A percentile compares a stretch with the other conserved stretches of the same genome.
Conservation (phyloP, 2,329 filamentous ascomycete genomes). For the Scopulariopsis brevicaulis region DNA sequence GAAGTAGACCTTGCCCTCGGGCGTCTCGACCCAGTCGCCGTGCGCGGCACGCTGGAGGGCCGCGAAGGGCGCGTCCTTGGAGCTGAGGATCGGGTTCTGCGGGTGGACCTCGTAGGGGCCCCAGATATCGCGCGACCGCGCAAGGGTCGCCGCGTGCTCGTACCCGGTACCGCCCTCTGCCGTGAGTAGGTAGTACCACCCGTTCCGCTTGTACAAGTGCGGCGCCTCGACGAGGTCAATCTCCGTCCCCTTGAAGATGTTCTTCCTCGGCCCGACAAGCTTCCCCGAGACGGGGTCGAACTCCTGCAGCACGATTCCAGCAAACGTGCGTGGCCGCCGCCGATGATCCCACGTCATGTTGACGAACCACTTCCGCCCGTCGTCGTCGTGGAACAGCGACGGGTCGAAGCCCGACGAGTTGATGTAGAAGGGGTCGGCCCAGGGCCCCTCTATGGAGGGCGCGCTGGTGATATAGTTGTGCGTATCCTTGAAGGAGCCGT, state of each 20-base stretch:
- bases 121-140: constrained; percentile 38
- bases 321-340: constrained; percentile 33
- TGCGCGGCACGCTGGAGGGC: constrained; percentile 41
- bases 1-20: constrained; percentile 38
- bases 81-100: constrained; percentile 42
- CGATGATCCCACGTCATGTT: constrained; percentile 48
- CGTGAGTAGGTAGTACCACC: constrained; percentile 48
- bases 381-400: constrained; percentile 44
- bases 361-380: constrained; percentile 43
- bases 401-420: constrained; percentile 55
- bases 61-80: constrained; percentile 34
- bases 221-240: constrained; percentile 43
- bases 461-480: constrained; percentile 52
- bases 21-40: constrained; percentile 41
- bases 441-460: constrained; percentile 41
- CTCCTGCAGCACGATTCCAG: constrained; percentile 47
- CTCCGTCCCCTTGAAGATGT: constrained; percentile 42
- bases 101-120: constrained; percentile 53
- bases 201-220: constrained; percentile 45
- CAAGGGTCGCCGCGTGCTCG: constrained; percentile 48
- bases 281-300: constrained; percentile 35
- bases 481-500: constrained; percentile 52
- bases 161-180: constrained; percentile 51
- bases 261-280: constrained; percentile 43
- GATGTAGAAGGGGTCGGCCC: constrained; percentile 48